Evolutionary conservation across 192 early-diverging fungal species (phyloP).

Genomic region (Jimgerdemannia lactiflua): DNA sequence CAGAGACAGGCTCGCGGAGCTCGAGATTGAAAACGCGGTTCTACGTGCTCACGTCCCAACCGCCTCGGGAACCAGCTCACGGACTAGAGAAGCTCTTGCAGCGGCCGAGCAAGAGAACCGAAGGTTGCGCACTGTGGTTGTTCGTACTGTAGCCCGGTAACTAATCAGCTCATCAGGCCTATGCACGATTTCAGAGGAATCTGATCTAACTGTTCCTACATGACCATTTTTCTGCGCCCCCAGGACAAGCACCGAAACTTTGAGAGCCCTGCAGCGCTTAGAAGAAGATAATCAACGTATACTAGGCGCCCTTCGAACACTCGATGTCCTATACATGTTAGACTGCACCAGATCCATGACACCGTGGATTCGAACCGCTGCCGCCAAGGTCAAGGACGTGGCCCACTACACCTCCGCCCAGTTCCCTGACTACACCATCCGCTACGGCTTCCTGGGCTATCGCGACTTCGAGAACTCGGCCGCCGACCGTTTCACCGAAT

Average conservation of each 20-base stretch:
- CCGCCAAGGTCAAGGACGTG: not conserved
- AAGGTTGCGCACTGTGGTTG: not conserved
- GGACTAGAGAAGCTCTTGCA: not conserved
- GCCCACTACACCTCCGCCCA: not conserved
- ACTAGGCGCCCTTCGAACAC: not conserved
- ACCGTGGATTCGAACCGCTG: not conserved
- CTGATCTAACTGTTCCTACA: not conserved
- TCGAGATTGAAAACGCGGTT: not conserved
- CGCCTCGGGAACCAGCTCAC: no score
- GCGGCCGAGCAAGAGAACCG: not conserved
- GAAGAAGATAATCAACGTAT: not conserved
- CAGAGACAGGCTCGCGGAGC: not conserved
- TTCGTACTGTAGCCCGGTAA: not conserved
- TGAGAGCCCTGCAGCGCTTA: not conserved
- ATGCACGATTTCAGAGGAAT: not conserved
- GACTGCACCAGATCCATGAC: not conserved
- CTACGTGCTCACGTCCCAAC: not conserved
- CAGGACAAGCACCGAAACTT: not conserved
- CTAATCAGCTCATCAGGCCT: not conserved
- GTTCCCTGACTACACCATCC: not conserved
- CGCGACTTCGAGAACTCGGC: no score
- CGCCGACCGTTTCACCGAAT: no score
- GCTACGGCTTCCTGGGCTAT: not conserved
- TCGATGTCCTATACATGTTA: not conserved
- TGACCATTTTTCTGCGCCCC: not conserved